Evolutionary conservation across 2,329 filamentous ascomycete genomes (phyloP).

Genomic region (Dothidotthia symphoricarpi): DNA sequence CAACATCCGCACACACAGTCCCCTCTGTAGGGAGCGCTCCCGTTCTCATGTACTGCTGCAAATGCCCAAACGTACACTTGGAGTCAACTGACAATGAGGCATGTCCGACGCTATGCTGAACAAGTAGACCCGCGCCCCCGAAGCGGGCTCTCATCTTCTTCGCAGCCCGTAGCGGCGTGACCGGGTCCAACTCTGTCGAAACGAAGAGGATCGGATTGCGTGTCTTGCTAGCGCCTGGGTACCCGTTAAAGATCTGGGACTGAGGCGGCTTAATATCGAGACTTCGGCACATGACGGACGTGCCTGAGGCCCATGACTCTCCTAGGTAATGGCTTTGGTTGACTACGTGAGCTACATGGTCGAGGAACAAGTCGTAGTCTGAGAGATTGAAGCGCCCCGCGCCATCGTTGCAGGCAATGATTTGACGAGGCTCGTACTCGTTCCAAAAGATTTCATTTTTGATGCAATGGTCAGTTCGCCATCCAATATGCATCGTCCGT

Average conservation of each 20-base stretch:
- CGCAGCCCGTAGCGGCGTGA: conserved; percentile 51
- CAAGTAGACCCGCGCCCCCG: conserved; percentile 44
- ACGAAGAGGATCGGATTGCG: conserved; percentile 15
- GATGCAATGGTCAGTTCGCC: neutral
- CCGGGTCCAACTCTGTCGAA: conserved; percentile 47
- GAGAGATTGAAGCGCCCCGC: conserved; percentile 11
- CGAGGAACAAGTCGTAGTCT: conserved; percentile 2
- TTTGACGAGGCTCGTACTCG: conserved; percentile 7
- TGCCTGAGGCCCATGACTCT: conserved; percentile 12
- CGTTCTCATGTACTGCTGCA: conserved; percentile 11
- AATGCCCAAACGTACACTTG: conserved; percentile 9
- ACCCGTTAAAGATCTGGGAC: conserved; percentile 10
- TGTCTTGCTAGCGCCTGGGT: conserved; percentile 6
- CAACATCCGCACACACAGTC: conserved; percentile 5
- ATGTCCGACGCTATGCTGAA: conserved; percentile 37
- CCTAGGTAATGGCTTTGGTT: conserved; percentile 9
- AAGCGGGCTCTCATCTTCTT: conserved; percentile 34
- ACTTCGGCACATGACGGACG: conserved; percentile 5
- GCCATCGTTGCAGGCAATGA: conserved; percentile 17
- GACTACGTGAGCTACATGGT: conserved; percentile 4
- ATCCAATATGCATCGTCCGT: neutral
- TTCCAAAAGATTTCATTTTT: neutral
- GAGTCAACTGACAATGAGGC: neutral
- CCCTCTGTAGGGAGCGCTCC: conserved; percentile 9
- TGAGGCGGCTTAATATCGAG: conserved; percentile 9